Conservation (phyloP, 805 yeast species). For the Candida ovalis region DNA sequence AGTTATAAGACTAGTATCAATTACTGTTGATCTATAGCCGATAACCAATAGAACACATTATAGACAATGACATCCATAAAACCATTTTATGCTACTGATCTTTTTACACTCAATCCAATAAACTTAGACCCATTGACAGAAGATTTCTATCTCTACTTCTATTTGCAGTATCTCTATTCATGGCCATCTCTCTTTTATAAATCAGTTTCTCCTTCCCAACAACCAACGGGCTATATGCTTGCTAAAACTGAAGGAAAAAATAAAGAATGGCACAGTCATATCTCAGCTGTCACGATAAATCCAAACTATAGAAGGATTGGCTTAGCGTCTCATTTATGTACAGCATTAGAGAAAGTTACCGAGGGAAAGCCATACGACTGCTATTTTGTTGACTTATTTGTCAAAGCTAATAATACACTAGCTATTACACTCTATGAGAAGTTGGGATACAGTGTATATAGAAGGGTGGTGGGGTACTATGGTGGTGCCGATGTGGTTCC, state of each 20-base stretch:
- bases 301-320: slow-evolving; percentile 82
- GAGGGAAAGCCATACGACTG: slow-evolving; percentile 72
- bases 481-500: slow-evolving; percentile 43
- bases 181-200: slow-evolving; percentile 93
- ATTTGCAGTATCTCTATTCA: slow-evolving; percentile 71
- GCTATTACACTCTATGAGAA: slow-evolving; percentile 84
- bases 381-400: slow-evolving; percentile 87
- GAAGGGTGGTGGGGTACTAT: slow-evolving; percentile 89
- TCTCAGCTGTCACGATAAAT: slow-evolving; percentile 90
- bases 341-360: slow-evolving; percentile 67
- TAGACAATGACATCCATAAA: slow-evolving; percentile 75
- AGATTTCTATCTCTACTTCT: slow-evolving; percentile 81
- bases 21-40: background rate
- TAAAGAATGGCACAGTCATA: slow-evolving; percentile 93
- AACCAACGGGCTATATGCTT: slow-evolving; percentile 75
- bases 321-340: slow-evolving; percentile 75
- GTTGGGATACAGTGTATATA: slow-evolving; percentile 76
- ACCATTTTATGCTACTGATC: slow-evolving; percentile 85
- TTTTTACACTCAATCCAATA: slow-evolving; percentile 66
- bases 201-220: slow-evolving; percentile 36
- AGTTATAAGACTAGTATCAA: too few relatives aligned
- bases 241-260: slow-evolving; percentile 92
- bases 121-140: slow-evolving; percentile 90
- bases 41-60: background rate
- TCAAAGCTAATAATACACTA: slow-evolving; percentile 74